Evolutionary conservation across 306 rosid genomes (phyloP), one percentile per base, ranked within the genome.

Genomic region (Quercus agrifolia): DNA sequence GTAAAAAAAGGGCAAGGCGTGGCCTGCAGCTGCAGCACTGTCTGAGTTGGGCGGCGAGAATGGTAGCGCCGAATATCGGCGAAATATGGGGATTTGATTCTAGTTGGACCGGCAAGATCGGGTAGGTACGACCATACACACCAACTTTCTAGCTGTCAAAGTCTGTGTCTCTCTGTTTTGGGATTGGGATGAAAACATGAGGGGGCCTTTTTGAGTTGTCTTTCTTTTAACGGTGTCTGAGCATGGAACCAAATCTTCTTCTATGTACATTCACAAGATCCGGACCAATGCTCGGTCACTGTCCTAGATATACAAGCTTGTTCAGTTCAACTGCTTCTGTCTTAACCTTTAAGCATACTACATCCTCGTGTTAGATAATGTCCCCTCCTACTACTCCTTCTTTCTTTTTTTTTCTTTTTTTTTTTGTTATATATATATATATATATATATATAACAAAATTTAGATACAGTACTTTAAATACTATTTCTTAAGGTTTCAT

Each of bases 41-140:
- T 12, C 78, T 59, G 81, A 56, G 46, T 52, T 64, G 79, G 86
- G 91, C 91, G 91, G 92, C 89, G 83, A 62, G 77, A 81, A 82
- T 87, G 74, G 67, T 56, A 28, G 78, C 85, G 86, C 87, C 88
- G 85, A 74, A 67, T 75, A 71, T 80, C 85, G 83, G 84, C 84
- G 79, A 52, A 33, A 80, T 75, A 55, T 23, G 46, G 67, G 84
- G 83, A 81, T 33, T 46, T 33, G 49, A 67, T 67, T 35, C 7
- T 31, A 67, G 19, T 67, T 35, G 51, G 35, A 67, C 51, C 72
- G 72, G 72, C 72, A 33, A 3, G 15, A 35, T 19, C 72, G 52
- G 31, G 3, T 56, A 64, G 49, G 38, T 58, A 66, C 63, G 79
- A 78, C 80, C 75, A n/a, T 38, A 38, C 57, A 56, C n/a, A 38